phyloP scores from a whole-genome alignment of 176 grass and related monocot genomes.

The Canna indica region DNA sequence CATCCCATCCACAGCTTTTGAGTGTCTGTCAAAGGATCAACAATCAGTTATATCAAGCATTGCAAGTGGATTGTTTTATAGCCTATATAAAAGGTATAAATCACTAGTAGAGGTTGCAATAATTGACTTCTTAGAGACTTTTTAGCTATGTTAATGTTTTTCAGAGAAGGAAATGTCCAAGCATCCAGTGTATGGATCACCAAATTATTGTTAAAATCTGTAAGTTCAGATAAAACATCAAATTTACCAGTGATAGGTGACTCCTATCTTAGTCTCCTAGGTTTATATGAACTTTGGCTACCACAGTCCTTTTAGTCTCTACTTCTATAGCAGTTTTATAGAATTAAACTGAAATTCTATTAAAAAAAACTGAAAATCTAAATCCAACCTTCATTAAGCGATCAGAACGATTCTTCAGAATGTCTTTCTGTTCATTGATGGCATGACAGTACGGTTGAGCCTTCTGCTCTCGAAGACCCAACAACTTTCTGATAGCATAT shows the following conservation, averaged over 20 bases:
- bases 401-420: slow-evolving; percentile 35
- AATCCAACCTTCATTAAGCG: slow-evolving; percentile 42
- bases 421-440: slow-evolving; percentile 50
- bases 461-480: slow-evolving; percentile 59
- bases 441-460: slow-evolving; percentile 38
- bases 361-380: no score
- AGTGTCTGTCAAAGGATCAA: slow-evolving; percentile 43
- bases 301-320: not conserved
- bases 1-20: slow-evolving; percentile 57
- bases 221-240: not conserved
- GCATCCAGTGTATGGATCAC: not conserved
- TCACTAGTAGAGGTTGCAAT: no score
- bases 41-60: not conserved
- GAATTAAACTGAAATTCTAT: not conserved
- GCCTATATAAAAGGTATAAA: not conserved
- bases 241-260: not conserved
- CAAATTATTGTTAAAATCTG: not conserved
- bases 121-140: no score
- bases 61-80: not conserved
- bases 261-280: not conserved
- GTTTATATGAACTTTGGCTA: not conserved
- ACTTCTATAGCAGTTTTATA: not conserved
- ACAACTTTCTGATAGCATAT: slow-evolving; percentile 70
- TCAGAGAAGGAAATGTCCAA: not conserved
- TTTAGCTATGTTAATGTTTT: not conserved